These are phyloP conservation scores for Hortaea sp. DNA, from an alignment of 2,329 filamentous ascomycete species.

Conservation along the genomic window DNA sequence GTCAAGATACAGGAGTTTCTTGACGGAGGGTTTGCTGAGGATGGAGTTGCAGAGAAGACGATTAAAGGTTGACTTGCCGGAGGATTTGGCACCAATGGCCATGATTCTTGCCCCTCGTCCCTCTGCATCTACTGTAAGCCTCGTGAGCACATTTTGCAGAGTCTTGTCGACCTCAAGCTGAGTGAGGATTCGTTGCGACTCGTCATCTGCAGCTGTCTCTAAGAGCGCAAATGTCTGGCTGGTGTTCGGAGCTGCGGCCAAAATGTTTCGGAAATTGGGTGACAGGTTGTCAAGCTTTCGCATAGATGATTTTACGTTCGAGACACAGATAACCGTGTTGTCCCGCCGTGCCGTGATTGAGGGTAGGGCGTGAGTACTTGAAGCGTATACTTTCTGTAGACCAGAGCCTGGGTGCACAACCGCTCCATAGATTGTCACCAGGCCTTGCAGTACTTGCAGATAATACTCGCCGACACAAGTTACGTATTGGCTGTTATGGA, in stretches of 20 bases:
- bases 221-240: constrained; percentile 25
- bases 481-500: constrained; percentile 24
- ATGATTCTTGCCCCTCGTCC: constrained; percentile 39
- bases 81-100: constrained; percentile 59
- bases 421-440: constrained; percentile 56
- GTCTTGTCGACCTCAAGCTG: constrained; percentile 19
- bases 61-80: constrained; percentile 68
- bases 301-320: constrained; percentile 41
- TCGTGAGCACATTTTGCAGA: constrained; percentile 27
- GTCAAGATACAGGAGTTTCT: constrained; percentile 50
- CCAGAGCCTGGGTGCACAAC: constrained; percentile 38
- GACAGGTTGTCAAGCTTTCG: constrained; percentile 50
- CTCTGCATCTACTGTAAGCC: constrained; percentile 32
- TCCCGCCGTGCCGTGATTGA: constrained; percentile 43
- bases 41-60: constrained; percentile 57
- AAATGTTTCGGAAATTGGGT: constrained; percentile 57
- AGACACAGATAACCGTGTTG: constrained; percentile 47
- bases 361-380: constrained; percentile 60
- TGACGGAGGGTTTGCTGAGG: constrained; percentile 37
- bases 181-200: constrained; percentile 15
- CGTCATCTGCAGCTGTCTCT: constrained; percentile 16
- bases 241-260: constrained; percentile 40
- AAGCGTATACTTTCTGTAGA: constrained; percentile 50
- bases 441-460: constrained; percentile 50
- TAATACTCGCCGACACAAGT: constrained; percentile 55